Evolutionary conservation across 495 filamentous ascomycete species (phyloP), one percentile per base, ranked within the genome.

Genomic region (Acidiella bohemica): DNA sequence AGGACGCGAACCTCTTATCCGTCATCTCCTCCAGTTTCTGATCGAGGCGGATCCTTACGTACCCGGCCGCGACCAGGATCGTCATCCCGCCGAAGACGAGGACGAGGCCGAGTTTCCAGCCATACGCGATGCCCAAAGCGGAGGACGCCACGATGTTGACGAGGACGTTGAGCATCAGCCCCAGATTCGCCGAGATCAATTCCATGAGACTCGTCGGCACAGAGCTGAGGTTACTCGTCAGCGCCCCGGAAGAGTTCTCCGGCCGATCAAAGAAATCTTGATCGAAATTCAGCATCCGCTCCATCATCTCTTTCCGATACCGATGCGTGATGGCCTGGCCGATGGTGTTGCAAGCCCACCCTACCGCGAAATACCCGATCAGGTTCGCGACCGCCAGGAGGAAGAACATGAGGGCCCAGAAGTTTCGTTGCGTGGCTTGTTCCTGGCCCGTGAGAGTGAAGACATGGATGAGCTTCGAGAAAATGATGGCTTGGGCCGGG

Each of bases 201-300:
- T 60, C 53, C 32, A 51, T 41, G 4, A 60, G 30, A 7, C 43
- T 34, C 12, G 47, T 43, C 5, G 78, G 74, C 38, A 78, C 68
- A 33, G 64, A 63, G 7, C 70, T 66, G 2, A 81, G 61, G 5
- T 67, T 66, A 3, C 72, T 65, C 5, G 70, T 70, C 23, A 85
- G 59, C 10, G 78, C 66, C 2, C 79, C 80, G 5, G 69, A 62
- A 0, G 76, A 66, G 45, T 82, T 79, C 32, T 73, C 67, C 27
- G 67, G 60, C 2, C 58, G 53, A 54, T 84, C 79, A 44, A 78
- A 84, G 56, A 76, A 84, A 0, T 65, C 53, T 14, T 72, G 70
- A 34, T 72, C 71, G 42, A 77, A 70, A 43, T 56, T 59, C 16
- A 79, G 43, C 32, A 74, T 67, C 30, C 60, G 62, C 28, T 73